Percentiles rank a stretch among this genome's conserved stretches.
Conservation (phyloP, 805 yeast genomes). For the Metschnikowia santaceciliae region DNA sequence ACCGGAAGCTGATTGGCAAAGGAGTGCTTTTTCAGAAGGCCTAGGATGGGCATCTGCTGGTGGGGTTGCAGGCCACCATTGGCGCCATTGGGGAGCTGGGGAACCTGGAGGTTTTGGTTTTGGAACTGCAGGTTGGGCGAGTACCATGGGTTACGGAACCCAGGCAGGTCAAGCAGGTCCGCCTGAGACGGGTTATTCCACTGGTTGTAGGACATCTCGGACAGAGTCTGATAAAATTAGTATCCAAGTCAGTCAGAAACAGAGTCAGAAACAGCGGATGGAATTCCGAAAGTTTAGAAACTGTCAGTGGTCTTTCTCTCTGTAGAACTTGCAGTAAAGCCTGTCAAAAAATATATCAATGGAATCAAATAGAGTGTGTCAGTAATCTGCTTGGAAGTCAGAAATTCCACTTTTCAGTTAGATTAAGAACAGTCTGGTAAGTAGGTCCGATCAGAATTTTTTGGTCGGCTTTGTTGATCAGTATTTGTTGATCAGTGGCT, state of each 20-base stretch:
- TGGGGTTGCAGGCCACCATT: not conserved
- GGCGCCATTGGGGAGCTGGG: not conserved
- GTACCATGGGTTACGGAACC: constrained; percentile 45
- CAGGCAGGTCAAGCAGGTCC: constrained; percentile 18
- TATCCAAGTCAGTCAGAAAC: not conserved
- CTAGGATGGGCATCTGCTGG: constrained; percentile 22
- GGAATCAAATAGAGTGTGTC: too few species aligned
- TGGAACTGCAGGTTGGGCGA: constrained; percentile 19
- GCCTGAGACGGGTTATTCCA: not conserved
- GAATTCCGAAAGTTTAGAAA: too few species aligned
- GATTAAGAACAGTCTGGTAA: too few species aligned
- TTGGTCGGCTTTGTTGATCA: too few species aligned
- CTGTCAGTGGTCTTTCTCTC: too few species aligned
- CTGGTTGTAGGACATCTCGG: not conserved
- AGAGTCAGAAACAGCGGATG: not conserved
- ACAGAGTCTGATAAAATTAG: too few species aligned
- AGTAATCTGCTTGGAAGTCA: too few species aligned
- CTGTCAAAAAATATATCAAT: too few species aligned
- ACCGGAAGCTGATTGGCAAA: constrained; percentile 46
- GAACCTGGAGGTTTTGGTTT: constrained; percentile 3
- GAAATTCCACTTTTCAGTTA: too few species aligned
- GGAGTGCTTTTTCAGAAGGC: constrained; percentile 28
- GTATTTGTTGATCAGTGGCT: too few species aligned
- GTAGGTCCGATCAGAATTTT: too few species aligned
- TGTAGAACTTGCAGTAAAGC: too few species aligned